phyloP scores from a whole-genome alignment of 306 rosid genomes.

The Vigna mungo region DNA sequence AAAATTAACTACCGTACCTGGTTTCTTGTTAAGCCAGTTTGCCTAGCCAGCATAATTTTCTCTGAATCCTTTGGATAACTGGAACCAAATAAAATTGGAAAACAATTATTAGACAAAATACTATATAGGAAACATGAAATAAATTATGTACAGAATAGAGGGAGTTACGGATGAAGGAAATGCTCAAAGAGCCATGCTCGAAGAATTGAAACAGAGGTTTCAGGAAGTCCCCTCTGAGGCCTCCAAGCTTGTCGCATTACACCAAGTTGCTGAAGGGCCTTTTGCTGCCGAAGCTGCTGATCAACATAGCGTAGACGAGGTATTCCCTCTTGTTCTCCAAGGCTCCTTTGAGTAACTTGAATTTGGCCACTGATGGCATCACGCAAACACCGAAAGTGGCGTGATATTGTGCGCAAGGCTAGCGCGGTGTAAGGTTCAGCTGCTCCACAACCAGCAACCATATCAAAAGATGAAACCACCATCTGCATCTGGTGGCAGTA shows the following conservation, averaged over 20 bases:
- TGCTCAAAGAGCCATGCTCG: constrained; percentile 99
- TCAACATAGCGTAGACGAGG: constrained; percentile 97
- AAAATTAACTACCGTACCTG: constrained; percentile 60
- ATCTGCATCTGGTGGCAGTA: constrained; percentile 84
- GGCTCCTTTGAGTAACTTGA: constrained; percentile 68
- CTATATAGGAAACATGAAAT: background rate
- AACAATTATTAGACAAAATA: constrained; percentile 29
- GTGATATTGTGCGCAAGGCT: constrained; percentile 78
- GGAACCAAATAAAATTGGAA: constrained; percentile 36
- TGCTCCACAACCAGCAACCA: constrained; percentile 83
- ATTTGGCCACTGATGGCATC: constrained; percentile 81
- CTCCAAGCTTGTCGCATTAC: constrained; percentile 92
- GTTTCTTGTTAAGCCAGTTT: constrained; percentile 89
- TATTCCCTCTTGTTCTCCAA: constrained; percentile 91
- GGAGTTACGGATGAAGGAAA: constrained; percentile 91
- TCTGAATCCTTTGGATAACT: constrained; percentile 98
- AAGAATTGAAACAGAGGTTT: constrained; percentile 88
- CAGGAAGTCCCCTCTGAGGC: constrained; percentile 98
- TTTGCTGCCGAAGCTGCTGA: constrained; percentile 88
- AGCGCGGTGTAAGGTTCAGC: constrained; percentile 84
- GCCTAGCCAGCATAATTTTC: constrained; percentile 88
- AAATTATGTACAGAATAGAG: background rate
- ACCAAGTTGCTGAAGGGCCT: constrained; percentile 87
- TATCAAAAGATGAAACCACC: constrained; percentile 75
- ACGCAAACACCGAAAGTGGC: constrained; percentile 86